A percentile compares a stretch with the other conserved stretches of the same genome.
phyloP scores from a whole-genome alignment of 768 basidiomycete species.

The Hydnum rufescens region DNA sequence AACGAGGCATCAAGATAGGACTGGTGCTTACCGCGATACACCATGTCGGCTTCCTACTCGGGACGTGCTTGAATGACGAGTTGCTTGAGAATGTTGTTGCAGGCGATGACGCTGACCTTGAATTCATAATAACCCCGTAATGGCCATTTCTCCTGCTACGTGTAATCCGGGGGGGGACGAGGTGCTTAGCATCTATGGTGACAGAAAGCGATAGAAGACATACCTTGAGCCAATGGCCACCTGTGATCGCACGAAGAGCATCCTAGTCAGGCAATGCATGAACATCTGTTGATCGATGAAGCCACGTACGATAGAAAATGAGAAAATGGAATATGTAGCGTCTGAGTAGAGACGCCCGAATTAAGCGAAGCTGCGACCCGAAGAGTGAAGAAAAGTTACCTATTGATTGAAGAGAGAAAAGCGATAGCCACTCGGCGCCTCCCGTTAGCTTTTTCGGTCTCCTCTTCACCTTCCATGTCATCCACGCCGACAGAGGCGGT shows the following conservation, averaged over 20 bases:
- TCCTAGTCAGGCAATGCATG: background rate
- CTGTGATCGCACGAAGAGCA: background rate
- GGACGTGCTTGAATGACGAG: slow-evolving; percentile 74
- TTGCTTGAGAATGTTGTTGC: slow-evolving; percentile 73
- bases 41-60: slow-evolving; percentile 79
- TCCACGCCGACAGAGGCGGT: slow-evolving; percentile 45
- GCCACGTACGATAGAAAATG: slow-evolving; percentile 28
- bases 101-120: slow-evolving; percentile 77
- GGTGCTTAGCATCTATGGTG: background rate
- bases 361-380: background rate
- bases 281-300: background rate
- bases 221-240: slow-evolving; percentile 57
- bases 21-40: slow-evolving; percentile 31
- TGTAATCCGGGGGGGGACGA: background rate
- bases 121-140: slow-evolving; percentile 39
- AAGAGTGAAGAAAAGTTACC: slow-evolving; percentile 7
- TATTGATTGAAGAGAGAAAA: slow-evolving; percentile 48
- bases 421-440: slow-evolving; percentile 49
- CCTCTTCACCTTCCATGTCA: slow-evolving; percentile 45
- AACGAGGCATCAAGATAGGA: background rate
- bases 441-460: slow-evolving; percentile 40
- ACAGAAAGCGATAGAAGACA: background rate
- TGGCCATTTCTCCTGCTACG: slow-evolving; percentile 23
- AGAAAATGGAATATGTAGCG: slow-evolving; percentile 77
- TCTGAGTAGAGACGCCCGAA: slow-evolving; percentile 24